A percentile compares a stretch with the other conserved stretches of the same genome.
Conservation (phyloP, 805 yeast genomes). For the Metschnikowia reukaufii region DNA sequence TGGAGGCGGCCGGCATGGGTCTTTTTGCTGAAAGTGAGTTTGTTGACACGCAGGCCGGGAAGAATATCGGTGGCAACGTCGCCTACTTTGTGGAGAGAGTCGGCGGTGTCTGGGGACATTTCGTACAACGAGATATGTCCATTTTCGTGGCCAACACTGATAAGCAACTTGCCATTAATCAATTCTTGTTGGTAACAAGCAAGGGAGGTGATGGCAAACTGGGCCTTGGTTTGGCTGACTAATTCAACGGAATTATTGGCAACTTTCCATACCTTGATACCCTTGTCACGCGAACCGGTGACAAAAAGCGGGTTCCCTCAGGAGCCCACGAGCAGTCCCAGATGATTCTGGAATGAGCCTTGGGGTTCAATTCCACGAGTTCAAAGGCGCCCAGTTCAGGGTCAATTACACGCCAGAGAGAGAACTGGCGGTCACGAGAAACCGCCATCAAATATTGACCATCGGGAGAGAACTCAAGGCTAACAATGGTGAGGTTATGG, state of each 20-base stretch:
- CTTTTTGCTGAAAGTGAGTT: conserved; percentile 55
- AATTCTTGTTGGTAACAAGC: conserved; percentile 42
- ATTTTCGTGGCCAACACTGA: conserved; percentile 70
- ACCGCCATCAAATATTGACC: conserved; percentile 68
- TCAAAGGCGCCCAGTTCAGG: conserved; percentile 30
- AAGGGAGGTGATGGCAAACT: conserved; percentile 66
- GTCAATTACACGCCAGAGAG: conserved; percentile 58
- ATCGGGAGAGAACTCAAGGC: conserved; percentile 72
- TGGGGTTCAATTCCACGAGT: conserved; percentile 50
- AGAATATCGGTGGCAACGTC: conserved; percentile 40
- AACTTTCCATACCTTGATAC: conserved; percentile 69
- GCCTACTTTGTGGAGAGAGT: conserved; percentile 19
- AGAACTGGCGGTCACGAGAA: conserved; percentile 85
- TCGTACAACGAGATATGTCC: conserved; percentile 56
- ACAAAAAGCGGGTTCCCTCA: conserved; percentile 47
- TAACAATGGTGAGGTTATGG: conserved; percentile 84
- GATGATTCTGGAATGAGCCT: conserved; percentile 87
- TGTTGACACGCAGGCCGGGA: conserved; percentile 63
- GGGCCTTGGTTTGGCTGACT: conserved; percentile 44
- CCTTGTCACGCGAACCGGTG: conserved; percentile 86
- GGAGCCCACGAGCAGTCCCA: conserved; percentile 96
- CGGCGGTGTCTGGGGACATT: conserved; percentile 24
- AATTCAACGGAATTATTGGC: conserved; percentile 33
- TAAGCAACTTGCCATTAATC: conserved; percentile 26
- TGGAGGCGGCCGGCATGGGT: conserved; percentile 8